Evolutionary conservation across 192 early-diverging fungal species (phyloP).

Genomic region (Entomortierella parvispora): DNA sequence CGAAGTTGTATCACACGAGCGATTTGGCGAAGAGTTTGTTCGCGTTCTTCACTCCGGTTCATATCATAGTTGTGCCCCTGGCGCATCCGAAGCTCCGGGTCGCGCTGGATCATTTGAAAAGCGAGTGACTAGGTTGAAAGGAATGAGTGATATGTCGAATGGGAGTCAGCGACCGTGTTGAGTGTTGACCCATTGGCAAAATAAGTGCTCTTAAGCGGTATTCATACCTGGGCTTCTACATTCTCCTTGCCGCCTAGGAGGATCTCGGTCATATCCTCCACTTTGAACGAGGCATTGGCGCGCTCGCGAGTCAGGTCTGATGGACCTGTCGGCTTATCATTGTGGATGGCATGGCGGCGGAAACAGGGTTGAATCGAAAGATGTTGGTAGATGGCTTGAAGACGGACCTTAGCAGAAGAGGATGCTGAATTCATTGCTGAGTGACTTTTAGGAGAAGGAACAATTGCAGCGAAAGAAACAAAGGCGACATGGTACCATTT

Average conservation of each 20-base stretch:
- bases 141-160: background rate
- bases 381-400: constrained; percentile 51
- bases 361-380: constrained; percentile 49
- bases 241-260: constrained; percentile 59
- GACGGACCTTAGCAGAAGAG: constrained; percentile 39
- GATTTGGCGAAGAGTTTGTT: constrained; percentile 69
- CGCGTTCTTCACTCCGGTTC: constrained; percentile 57
- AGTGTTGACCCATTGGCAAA: too few species aligned
- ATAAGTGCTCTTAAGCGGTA: background rate
- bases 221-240: constrained; percentile 53
- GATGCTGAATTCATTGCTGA: constrained; percentile 29
- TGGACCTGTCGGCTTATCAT: constrained; percentile 53
- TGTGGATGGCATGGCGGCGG: constrained; percentile 48
- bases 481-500: too few species aligned
- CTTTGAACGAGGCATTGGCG: constrained; percentile 62
- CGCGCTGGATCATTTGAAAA: constrained; percentile 58
- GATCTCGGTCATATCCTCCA: constrained; percentile 58
- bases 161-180: background rate
- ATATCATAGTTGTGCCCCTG: constrained; percentile 60
- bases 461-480: background rate
- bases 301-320: constrained; percentile 63
- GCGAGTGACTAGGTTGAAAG: constrained; percentile 40
- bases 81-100: constrained; percentile 62
- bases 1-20: constrained; percentile 49
- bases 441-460: background rate